Evolutionary conservation across 208 protist species (phyloP).

Genomic region (Acanthamoeba polyphaga): DNA sequence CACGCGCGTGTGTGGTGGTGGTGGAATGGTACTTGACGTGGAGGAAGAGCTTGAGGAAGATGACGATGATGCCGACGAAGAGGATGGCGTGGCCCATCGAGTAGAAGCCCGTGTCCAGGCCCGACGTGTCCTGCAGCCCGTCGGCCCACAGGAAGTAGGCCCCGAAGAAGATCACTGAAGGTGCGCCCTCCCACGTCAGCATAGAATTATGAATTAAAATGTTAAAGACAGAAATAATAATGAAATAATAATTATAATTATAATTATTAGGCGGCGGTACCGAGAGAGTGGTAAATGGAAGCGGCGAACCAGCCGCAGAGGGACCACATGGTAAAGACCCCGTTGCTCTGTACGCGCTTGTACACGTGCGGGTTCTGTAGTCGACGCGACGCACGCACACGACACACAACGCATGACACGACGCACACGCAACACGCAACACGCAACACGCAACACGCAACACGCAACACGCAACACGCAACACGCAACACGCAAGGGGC

Average conservation of each 20-base stretch:
- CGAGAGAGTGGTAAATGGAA: constrained; percentile 21
- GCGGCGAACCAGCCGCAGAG: constrained; percentile 11
- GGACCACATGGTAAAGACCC: constrained; percentile 14
- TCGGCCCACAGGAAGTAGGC: constrained; percentile 13
- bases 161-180: constrained; percentile 40
- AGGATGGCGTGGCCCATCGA: constrained; percentile 42
- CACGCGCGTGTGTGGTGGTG: neutral
- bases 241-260: too few relatives aligned
- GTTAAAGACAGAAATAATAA: too few relatives aligned
- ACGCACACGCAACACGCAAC: too few relatives aligned
- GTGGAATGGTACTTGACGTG: neutral
- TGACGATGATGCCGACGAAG: constrained; percentile 24
- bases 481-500: neutral
- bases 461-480: too few relatives aligned
- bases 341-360: neutral
- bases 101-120: neutral
- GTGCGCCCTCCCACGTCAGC: too few relatives aligned
- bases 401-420: neutral
- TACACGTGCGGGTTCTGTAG: constrained; percentile 46
- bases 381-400: neutral
- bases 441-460: too few relatives aligned
- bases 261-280: too few relatives aligned
- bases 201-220: too few relatives aligned
- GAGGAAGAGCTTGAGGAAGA: constrained; percentile 57
- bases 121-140: neutral